phyloP scores from a whole-genome alignment of 495 filamentous ascomycete genomes.

The Rhypophila decipiens region DNA sequence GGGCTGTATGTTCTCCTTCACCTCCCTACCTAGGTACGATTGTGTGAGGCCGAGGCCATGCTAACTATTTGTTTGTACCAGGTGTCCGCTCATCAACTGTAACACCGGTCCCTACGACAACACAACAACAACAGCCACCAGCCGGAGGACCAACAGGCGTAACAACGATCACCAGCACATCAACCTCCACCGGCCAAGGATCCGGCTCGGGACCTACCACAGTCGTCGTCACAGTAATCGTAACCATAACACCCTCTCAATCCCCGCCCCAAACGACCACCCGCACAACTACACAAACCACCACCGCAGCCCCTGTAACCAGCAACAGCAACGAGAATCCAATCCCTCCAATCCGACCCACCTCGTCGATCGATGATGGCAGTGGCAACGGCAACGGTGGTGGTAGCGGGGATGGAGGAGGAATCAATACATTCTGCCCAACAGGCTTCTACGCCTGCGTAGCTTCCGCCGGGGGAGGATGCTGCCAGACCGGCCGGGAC shows the following conservation, averaged over 20 bases:
- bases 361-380: conserved; percentile 27
- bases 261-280: not conserved
- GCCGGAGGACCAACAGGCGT: conserved; percentile 14
- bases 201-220: conserved; percentile 30
- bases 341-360: conserved; percentile 32
- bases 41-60: conserved; percentile 25
- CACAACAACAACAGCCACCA: too few relatives aligned
- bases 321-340: conserved; percentile 21
- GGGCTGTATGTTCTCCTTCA: conserved; percentile 52
- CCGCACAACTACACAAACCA: not conserved
- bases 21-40: too few relatives aligned
- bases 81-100: too few relatives aligned
- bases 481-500: conserved; percentile 70
- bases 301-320: conserved; percentile 17
- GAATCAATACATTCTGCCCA: conserved; percentile 43
- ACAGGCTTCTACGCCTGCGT: conserved; percentile 53
- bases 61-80: not conserved
- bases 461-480: conserved; percentile 46
- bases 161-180: conserved; percentile 17
- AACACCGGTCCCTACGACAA: too few relatives aligned
- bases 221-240: conserved; percentile 27
- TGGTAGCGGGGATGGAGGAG: too few relatives aligned
- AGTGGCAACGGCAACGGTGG: too few relatives aligned
- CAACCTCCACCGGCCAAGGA: conserved; percentile 15
- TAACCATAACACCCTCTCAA: conserved; percentile 18